Evolutionary conservation across 441 rosid species (phyloP), one percentile per base, ranked within the genome.

Genomic region (Brassica balearica): DNA sequence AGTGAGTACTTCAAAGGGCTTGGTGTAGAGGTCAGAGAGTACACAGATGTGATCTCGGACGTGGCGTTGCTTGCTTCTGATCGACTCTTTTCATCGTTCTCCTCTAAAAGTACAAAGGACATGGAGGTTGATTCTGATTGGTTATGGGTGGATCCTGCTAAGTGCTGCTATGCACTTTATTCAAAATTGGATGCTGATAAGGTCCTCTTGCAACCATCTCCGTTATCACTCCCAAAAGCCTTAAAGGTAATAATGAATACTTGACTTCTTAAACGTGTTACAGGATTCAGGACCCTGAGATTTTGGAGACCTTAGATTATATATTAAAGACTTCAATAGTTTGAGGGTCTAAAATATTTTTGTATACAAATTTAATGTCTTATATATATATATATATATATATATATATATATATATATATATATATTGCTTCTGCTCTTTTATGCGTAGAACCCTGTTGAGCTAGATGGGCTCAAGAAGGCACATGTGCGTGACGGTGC

Each of bases 401-500:
- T 15, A 15, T 15, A 15, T 15, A 15, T 15, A 15, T 15, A 15
- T 15, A 15, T 15, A 15, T 15, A 15, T 15, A 15, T 15, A 15
- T 15, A 15, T 15, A 55, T 15, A 55, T 7, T 56, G 61, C 25
- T 15, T 55, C 61, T 17, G 62, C 25, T 58, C 62, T 58, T 58
- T 20, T 19, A 19, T 58, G 62, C 20, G 36, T 58, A 58, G 62
- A 58, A 58, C 6, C 27, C 12, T 4, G 62, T 58, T 58, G 62
- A 58, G 27, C 62, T 58, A 19, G 62, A 58, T 0, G 62, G 62
- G 25, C 62, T 58, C 62, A 58, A 58, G 62, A 58, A 58, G 2
- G 62, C 62, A 58, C 62, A 58, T 58, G 62, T 58, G 0, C 62
- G 62, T 19, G 62, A 58, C 8, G 62, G 62, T 58, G 62, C 62